A percentile compares a stretch with the other conserved stretches of the same genome.
Conservation (phyloP, 768 basidiomycete genomes). For the Boletus sensibilis region DNA sequence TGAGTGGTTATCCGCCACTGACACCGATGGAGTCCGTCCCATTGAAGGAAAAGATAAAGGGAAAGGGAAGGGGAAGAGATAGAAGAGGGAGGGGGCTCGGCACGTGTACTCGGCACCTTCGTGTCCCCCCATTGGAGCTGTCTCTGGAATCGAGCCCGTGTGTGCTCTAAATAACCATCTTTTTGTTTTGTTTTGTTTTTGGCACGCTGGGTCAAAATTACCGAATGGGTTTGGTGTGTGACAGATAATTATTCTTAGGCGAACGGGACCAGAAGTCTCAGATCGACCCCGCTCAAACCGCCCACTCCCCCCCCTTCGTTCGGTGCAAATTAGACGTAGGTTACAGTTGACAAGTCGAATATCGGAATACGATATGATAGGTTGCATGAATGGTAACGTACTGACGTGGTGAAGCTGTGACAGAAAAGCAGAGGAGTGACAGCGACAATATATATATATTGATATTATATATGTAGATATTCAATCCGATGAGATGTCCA, state of each 20-base stretch:
- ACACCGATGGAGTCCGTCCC: not conserved
- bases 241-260: slow-evolving; percentile 10
- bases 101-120: slow-evolving; percentile 19
- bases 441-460: not conserved
- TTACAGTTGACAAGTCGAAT: slow-evolving; percentile 6
- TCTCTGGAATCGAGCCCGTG: slow-evolving; percentile 1
- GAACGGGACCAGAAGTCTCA: not conserved
- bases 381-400: slow-evolving; percentile 12
- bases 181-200: not conserved
- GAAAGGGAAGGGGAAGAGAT: not conserved
- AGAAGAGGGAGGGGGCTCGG: not conserved
- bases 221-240: slow-evolving; percentile 21
- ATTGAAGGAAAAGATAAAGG: not conserved
- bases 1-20: not conserved
- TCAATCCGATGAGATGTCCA: slow-evolving; percentile 5
- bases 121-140: not conserved
- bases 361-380: slow-evolving; percentile 3
- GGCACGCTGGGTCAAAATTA: slow-evolving; percentile 10
- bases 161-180: not conserved
- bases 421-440: not conserved
- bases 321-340: slow-evolving; percentile 15
- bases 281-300: slow-evolving; percentile 14
- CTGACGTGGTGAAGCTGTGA: slow-evolving; percentile 3
- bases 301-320: not conserved
- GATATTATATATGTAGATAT: not conserved